Percentiles rank a stretch among this genome's conserved stretches.
phyloP scores from a whole-genome alignment of 2,329 filamentous ascomycete genomes.

The Sphaerulina musiva region DNA sequence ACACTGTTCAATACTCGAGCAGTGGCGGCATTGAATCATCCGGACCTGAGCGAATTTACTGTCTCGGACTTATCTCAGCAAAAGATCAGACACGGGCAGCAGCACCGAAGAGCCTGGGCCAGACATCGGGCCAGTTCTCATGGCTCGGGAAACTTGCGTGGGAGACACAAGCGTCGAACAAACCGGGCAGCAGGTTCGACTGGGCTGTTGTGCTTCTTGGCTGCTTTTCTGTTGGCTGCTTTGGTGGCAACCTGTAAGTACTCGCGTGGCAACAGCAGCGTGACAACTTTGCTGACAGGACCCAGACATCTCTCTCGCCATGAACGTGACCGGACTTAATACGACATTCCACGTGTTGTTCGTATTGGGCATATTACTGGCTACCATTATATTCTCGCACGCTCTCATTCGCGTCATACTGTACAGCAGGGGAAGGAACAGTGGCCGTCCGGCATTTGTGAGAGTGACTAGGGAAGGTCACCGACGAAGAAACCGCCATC shows the following conservation, averaged over 20 bases:
- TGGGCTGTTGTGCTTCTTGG: conserved; percentile 21
- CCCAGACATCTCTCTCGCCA: conserved; percentile 64
- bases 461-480: conserved; percentile 16
- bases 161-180: conserved; percentile 8
- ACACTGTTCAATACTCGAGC: conserved; percentile 26
- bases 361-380: conserved; percentile 67
- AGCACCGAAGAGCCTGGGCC: conserved; percentile 17
- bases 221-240: conserved; percentile 26
- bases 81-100: conserved; percentile 23
- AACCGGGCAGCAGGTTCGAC: conserved; percentile 12
- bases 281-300: background rate
- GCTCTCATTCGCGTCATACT: conserved; percentile 67
- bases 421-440: conserved; percentile 17
- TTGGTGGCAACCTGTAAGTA: conserved; percentile 32
- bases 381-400: conserved; percentile 75
- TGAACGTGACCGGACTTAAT: conserved; percentile 57
- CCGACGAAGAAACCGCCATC: conserved; percentile 10
- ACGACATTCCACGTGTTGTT: conserved; percentile 74
- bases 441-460: conserved; percentile 15
- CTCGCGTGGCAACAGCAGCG: background rate
- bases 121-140: conserved; percentile 8
- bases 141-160: conserved; percentile 7
- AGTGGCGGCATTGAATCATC: conserved; percentile 28
- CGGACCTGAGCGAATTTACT: conserved; percentile 28
- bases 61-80: conserved; percentile 24